Base-by-base conservation (phyloP, 2,329 filamentous ascomycete genomes). In the Fusarium chaquense region DNA sequence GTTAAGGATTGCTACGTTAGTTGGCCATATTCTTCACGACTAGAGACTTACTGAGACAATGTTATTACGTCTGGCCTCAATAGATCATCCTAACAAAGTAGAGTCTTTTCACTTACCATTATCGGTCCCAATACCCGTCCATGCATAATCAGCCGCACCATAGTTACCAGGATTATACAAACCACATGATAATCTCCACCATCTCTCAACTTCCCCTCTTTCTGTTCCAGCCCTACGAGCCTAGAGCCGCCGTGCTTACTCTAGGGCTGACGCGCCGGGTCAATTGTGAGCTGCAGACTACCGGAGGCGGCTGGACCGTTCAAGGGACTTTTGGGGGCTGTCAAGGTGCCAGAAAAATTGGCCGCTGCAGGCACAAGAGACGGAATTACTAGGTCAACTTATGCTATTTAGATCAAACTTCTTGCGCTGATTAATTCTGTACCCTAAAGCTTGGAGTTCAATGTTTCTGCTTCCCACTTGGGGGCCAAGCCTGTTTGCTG, bases 151-250 rank as follows among this genome's bases (percentile, higher is more conserved):
- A 69, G 61, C 66, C 66, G 65, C 61, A 38, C 22, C 24, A 36
- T 24, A 10, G 28, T 30, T 30, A 46, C 49, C 22, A 33, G 50
- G 62, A 36, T 60, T 52, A 35, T 38, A 28, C 38, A 18, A 58
- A 63, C 36, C 35, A 49, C 43, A 33, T 35, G 32, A 36, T 20
- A 38, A 50, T 36, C 38, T 58, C 52, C 59, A 52, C 43, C 41
- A 22, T 18, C 36, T n/a, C n/a, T 40, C 12, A 15, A 8, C 1
- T 24, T 6, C 46, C 44, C 40, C 40, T 30, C 43, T 50, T 28
- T 41, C 49, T 52, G 3, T 41, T n/a, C 63, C 65, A 69, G 65
- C 65, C 65, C 65, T 69, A 69, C 54, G 51, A 57, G 57, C 38
- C 61, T 38, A 22, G 30, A 56, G 52, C 36, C 54, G 26, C 36